These are phyloP conservation scores for Draba incana DNA, from an alignment of 345 rosid genomes.

Conservation along the genomic window DNA sequence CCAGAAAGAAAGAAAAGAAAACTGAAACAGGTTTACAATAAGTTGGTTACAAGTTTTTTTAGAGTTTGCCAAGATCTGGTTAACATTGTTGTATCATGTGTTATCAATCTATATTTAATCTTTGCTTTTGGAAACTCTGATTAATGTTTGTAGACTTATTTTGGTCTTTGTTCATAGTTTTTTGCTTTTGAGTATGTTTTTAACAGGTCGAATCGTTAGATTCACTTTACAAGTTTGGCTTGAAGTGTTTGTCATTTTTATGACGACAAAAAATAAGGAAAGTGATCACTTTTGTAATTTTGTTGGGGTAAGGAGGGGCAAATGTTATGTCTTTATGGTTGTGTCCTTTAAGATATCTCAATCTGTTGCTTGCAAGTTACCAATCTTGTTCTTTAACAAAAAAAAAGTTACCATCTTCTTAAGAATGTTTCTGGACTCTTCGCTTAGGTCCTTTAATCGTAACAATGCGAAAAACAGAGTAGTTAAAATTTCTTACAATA, in stretches of 20 bases:
- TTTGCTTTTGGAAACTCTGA: constrained; percentile 13
- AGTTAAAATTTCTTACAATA: too few species aligned
- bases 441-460: too few species aligned
- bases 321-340: constrained; percentile 34
- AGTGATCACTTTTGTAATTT: constrained; percentile 34
- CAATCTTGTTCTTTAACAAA: too few species aligned
- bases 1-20: background rate
- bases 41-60: constrained; percentile 36
- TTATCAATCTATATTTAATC: constrained; percentile 22
- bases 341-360: constrained; percentile 42
- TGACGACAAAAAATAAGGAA: constrained; percentile 20
- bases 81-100: constrained; percentile 42
- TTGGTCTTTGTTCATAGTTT: constrained; percentile 31
- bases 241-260: constrained; percentile 31
- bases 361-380: background rate
- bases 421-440: too few species aligned
- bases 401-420: too few species aligned
- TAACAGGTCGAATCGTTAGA: constrained; percentile 26
- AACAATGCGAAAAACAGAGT: too few species aligned
- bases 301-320: constrained; percentile 36
- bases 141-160: constrained; percentile 14
- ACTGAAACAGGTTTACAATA: constrained; percentile 39
- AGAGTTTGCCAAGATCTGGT: constrained; percentile 38
- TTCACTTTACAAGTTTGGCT: constrained; percentile 35
- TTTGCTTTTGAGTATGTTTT: background rate